phyloP scores from a whole-genome alignment of 805 yeast genomes.

The Suhomyces sp. region DNA sequence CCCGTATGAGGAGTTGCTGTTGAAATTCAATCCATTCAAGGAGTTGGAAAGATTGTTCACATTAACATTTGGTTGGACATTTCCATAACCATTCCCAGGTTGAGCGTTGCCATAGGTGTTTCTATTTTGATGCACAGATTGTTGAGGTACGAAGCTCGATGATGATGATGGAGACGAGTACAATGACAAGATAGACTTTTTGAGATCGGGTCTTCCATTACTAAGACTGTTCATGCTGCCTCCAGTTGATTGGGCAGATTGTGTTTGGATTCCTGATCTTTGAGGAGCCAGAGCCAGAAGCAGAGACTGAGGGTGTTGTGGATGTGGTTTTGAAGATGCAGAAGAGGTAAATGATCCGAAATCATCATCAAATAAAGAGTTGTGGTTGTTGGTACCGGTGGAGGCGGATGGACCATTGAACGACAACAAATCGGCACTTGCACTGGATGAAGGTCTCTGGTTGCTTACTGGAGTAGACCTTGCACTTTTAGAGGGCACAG shows the following conservation, averaged over 20 bases:
- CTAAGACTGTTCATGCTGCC: conserved; percentile 23
- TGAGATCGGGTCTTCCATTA: conserved; percentile 72
- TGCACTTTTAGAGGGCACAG: too few species aligned
- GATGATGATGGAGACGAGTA: conserved; percentile 66
- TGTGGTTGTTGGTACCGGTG: not conserved
- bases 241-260: conserved; percentile 37
- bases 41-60: conserved; percentile 17
- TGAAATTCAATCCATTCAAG: conserved; percentile 22
- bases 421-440: conserved; percentile 1
- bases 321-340: conserved; percentile 17
- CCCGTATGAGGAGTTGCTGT: not conserved
- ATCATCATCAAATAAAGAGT: conserved; percentile 36
- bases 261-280: conserved; percentile 10
- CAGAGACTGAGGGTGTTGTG: conserved; percentile 1
- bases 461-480: too few species aligned
- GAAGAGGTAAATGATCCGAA: conserved; percentile 41
- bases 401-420: not conserved
- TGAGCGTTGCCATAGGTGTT: conserved; percentile 4
- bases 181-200: conserved; percentile 85
- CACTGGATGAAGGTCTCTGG: too few species aligned
- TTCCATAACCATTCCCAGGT: too few species aligned
- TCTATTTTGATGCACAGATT: conserved; percentile 8
- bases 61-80: conserved; percentile 6
- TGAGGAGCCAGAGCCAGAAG: conserved; percentile 11
- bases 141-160: conserved; percentile 26